Percentiles rank a stretch among this genome's conserved stretches.
Evolutionary conservation across 2,329 filamentous ascomycete species (phyloP).

Genomic region (Emericellopsis cladophorae): DNA sequence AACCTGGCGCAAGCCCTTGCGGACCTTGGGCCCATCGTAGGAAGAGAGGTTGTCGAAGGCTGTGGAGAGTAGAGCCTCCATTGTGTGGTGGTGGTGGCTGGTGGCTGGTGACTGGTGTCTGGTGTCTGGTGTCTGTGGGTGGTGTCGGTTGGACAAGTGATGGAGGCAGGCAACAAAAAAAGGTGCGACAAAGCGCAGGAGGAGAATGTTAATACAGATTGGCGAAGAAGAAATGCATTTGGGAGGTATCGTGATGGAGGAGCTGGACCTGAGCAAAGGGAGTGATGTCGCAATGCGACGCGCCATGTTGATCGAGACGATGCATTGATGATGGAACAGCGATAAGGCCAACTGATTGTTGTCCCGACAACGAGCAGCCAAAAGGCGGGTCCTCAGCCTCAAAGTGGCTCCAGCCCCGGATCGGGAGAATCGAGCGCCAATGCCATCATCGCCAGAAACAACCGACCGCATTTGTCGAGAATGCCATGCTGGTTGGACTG

Average conservation of each 20-base stretch:
- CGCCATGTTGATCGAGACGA: neutral
- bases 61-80: conserved; percentile 86
- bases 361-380: too few relatives aligned
- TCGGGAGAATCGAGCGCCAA: too few relatives aligned
- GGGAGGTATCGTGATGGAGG: conserved; percentile 1
- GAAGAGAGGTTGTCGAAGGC: conserved; percentile 96
- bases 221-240: conserved; percentile 13
- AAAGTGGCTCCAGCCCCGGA: too few relatives aligned
- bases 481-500: too few relatives aligned
- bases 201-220: conserved; percentile 14
- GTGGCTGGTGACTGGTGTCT: too few relatives aligned
- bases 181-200: conserved; percentile 1
- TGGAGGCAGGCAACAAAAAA: conserved; percentile 1
- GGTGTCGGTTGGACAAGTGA: conserved; percentile 2
- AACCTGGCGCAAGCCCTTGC: conserved; percentile 87
- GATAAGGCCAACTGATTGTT: too few relatives aligned
- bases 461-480: too few relatives aligned
- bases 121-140: neutral
- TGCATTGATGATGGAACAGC: neutral
- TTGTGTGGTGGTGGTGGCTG: conserved; percentile 28
- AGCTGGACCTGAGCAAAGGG: neutral
- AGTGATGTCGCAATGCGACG: neutral
- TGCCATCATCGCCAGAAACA: too few relatives aligned
- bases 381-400: too few relatives aligned
- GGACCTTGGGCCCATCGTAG: conserved; percentile 77